Base-by-base conservation (phyloP, 2,329 filamentous ascomycete species). In the Ascochyta viciae-villosae region DNA sequence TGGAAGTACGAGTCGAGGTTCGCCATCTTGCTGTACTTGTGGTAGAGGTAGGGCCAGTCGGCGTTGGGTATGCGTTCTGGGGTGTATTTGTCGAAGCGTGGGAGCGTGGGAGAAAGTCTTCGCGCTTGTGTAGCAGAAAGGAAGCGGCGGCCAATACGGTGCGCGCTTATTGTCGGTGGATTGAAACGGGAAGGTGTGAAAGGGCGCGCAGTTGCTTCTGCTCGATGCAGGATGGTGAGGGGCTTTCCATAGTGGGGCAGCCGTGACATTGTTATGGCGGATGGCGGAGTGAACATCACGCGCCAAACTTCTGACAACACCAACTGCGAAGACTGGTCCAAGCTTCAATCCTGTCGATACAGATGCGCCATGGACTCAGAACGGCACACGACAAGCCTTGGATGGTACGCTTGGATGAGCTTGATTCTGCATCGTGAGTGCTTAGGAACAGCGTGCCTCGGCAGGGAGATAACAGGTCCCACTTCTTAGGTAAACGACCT, bases 1-100 rank as follows among this genome's bases (percentile, higher is more conserved):
- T 91, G 88, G 84, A 97, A 98, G 83, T 90, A 98, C 62, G 88
- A 84, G 77, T 97, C 91, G 67, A 99, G 87, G 77, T 96, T 87
- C 91, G 97, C 96, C 73, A 97, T 98, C 40, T 61, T 66, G 67
- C 74, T 68, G 66, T 70, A 78, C 56, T 73, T 71, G 64, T 73
- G 78, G 66, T 82, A 80, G 54, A 82, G 72, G 64, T 82, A 81
- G 0, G 79, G 80, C 80, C 80, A 82, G 52, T 60, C 62, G 56
- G 66, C 61, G 66, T 68, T 50, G 12, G 64, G 52, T 24, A 65
- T 50, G 47, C 66, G 54, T 47, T 61, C 48, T 33, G 63, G 58
- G 15, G 60, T 67, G 60, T 63, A 62, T 52, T 51, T 52, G 49
- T 60, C 62, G 47, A 57, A 26, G 45, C 56, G 59, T 46, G 33